Conservation (phyloP, 345 rosid genomes). For the Carallia brachiata region DNA sequence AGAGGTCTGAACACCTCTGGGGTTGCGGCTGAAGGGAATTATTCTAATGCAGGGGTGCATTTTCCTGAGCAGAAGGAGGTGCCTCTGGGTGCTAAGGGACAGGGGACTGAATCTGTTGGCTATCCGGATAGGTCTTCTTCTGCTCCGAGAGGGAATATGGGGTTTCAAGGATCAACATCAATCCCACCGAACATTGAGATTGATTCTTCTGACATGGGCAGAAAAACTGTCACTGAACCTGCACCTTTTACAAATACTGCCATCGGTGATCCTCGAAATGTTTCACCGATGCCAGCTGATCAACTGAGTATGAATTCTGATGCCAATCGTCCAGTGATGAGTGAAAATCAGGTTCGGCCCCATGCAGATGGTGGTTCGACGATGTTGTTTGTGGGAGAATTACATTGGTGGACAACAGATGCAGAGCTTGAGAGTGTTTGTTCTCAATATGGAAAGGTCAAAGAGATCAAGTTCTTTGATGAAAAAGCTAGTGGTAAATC, state of each 20-base stretch:
- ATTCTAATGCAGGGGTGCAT: slow-evolving; percentile 33
- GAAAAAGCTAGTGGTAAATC: slow-evolving; percentile 92
- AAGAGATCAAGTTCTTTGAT: slow-evolving; percentile 81
- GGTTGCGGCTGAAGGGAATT: slow-evolving; percentile 47
- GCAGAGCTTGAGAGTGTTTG: slow-evolving; percentile 66
- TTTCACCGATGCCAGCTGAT: slow-evolving; percentile 47
- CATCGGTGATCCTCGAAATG: slow-evolving; percentile 49
- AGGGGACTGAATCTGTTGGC: slow-evolving; percentile 43
- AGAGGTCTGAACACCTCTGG: slow-evolving; percentile 39
- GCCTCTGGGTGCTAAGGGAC: slow-evolving; percentile 35
- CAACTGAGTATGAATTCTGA: slow-evolving; percentile 44
- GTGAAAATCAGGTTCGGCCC: slow-evolving; percentile 43
- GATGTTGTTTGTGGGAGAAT: slow-evolving; percentile 71
- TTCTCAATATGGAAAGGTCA: slow-evolving; percentile 65
- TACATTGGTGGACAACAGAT: slow-evolving; percentile 97
- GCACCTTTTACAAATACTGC: slow-evolving; percentile 45
- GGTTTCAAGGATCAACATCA: slow-evolving; percentile 50
- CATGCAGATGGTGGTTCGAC: slow-evolving; percentile 24
- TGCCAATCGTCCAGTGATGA: slow-evolving; percentile 28
- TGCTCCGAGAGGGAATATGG: slow-evolving; percentile 42
- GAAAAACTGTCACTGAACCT: slow-evolving; percentile 46
- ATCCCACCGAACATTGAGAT: slow-evolving; percentile 34
- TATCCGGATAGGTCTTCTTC: slow-evolving; percentile 43
- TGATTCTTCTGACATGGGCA: slow-evolving; percentile 45
- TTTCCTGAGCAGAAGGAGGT: slow-evolving; percentile 35